These are phyloP conservation scores for Diplogelasinospora grovesii DNA, from an alignment of 495 filamentous ascomycete genomes.

Conservation along the genomic window DNA sequence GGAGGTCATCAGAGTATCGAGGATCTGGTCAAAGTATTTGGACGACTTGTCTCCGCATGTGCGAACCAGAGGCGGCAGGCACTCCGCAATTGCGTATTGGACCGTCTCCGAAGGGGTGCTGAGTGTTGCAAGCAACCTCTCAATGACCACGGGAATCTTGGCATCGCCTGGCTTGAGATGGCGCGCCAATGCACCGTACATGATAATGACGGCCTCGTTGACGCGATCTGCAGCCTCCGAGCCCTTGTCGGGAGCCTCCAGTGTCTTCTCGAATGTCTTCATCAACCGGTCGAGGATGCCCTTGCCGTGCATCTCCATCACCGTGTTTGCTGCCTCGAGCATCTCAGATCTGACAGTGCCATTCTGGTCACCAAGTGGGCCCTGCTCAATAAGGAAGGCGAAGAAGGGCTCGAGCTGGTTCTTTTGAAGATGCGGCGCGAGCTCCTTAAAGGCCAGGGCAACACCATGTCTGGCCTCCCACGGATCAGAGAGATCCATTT, in stretches of 20 bases:
- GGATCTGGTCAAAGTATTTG: constrained; percentile 71
- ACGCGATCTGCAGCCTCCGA: constrained; percentile 74
- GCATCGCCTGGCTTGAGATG: constrained; percentile 78
- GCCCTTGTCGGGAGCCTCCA: constrained; percentile 74
- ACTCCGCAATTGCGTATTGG: constrained; percentile 91
- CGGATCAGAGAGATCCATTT: constrained; percentile 73
- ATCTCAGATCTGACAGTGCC: constrained; percentile 73
- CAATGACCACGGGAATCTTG: constrained; percentile 77
- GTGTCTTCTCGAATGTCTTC: constrained; percentile 76
- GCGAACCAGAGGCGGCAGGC: constrained; percentile 80
- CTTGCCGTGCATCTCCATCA: constrained; percentile 74
- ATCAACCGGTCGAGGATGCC: constrained; percentile 81
- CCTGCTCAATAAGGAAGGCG: constrained; percentile 74
- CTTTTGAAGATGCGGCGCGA: constrained; percentile 62
- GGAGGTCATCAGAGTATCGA: constrained; percentile 71
- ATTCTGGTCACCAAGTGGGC: constrained; percentile 76
- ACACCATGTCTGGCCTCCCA: constrained; percentile 89
- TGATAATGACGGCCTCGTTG: constrained; percentile 93
- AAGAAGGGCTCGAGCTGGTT: constrained; percentile 68
- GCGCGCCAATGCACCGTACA: constrained; percentile 86
- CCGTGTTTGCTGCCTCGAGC: constrained; percentile 81
- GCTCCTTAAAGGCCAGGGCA: constrained; percentile 75
- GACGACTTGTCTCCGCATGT: constrained; percentile 67
- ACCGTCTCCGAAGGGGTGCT: constrained; percentile 95
- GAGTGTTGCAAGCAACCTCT: constrained; percentile 74